Conservation (phyloP, 2,329 filamentous ascomycete genomes). For the Venturiaceae sp. region DNA sequence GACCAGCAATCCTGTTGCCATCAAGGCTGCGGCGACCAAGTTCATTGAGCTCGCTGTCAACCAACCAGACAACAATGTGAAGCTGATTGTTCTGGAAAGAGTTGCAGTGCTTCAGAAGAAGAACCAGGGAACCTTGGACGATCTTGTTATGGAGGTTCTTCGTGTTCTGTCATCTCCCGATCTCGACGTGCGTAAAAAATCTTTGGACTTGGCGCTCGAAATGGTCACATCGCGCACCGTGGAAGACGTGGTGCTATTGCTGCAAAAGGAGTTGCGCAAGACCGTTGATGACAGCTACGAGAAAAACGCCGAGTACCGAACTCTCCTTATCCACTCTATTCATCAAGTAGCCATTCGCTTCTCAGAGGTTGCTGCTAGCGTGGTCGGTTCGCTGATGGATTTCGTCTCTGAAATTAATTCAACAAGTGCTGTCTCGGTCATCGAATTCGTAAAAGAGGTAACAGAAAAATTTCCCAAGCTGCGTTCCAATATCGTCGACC, state of each 20-base stretch:
- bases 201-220: constrained; percentile 79
- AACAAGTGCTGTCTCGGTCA: constrained; percentile 91
- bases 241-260: constrained; percentile 86
- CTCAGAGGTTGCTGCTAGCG: constrained; percentile 92
- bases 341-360: constrained; percentile 99
- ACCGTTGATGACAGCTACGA: constrained; percentile 57
- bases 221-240: constrained; percentile 99
- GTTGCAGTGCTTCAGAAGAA: constrained; percentile 80
- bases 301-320: constrained; percentile 81
- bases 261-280: constrained; percentile 97
- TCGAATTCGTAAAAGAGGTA: constrained; percentile 97
- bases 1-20: constrained; percentile 92
- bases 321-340: constrained; percentile 91
- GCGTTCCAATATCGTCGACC: constrained; percentile 75
- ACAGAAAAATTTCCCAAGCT: constrained; percentile 95
- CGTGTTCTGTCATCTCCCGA: constrained; percentile 91
- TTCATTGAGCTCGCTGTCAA: constrained; percentile 97
- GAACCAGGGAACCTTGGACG: constrained; percentile 85
- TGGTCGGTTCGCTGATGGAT: constrained; percentile 96
- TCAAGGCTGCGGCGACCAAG: constrained; percentile 91
- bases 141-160: constrained; percentile 93
- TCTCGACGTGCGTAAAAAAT: constrained; percentile 90
- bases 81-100: constrained; percentile 92
- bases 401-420: constrained; percentile 85
- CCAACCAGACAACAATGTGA: constrained; percentile 98